Evolutionary conservation across 306 rosid genomes (phyloP).

Genomic region (Acacia melanoxylon): DNA sequence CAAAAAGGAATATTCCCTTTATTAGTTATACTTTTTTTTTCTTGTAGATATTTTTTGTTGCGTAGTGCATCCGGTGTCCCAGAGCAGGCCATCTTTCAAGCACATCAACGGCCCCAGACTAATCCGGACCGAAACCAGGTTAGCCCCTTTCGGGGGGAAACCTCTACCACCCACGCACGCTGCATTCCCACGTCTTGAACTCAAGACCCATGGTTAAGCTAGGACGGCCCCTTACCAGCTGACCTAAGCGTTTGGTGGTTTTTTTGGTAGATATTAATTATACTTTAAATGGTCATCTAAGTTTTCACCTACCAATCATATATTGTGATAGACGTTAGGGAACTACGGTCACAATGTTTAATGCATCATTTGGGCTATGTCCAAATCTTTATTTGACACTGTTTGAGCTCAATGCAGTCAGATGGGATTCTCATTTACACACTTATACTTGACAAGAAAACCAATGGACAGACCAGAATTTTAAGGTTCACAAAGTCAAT

Average conservation of each 20-base stretch:
- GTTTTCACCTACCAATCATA: background rate
- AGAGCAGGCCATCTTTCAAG: too few relatives aligned
- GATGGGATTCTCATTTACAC: background rate
- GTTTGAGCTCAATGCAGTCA: background rate
- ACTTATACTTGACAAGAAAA: background rate
- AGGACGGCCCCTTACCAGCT: too few relatives aligned
- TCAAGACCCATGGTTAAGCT: too few relatives aligned
- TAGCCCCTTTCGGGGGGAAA: too few relatives aligned
- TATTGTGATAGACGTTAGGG: background rate
- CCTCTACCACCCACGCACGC: too few relatives aligned
- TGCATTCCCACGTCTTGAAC: too few relatives aligned
- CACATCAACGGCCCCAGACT: too few relatives aligned
- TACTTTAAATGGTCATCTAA: conserved; percentile 1
- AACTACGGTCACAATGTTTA: background rate
- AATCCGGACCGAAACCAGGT: too few relatives aligned
- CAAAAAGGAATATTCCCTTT: background rate
- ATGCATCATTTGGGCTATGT: conserved; percentile 1
- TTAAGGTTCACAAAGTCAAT: background rate
- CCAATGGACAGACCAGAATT: background rate
- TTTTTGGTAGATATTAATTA: too few relatives aligned
- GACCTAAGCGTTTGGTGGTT: too few relatives aligned
- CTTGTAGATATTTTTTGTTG: too few relatives aligned
- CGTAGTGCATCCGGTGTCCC: too few relatives aligned
- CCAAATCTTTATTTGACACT: conserved; percentile 4
- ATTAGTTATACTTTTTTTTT: background rate